A percentile compares a stretch with the other conserved stretches of the same genome.
These are phyloP conservation scores for Volvox carteri DNA, from an alignment of 163 green algal genomes.

Conservation along the genomic window DNA sequence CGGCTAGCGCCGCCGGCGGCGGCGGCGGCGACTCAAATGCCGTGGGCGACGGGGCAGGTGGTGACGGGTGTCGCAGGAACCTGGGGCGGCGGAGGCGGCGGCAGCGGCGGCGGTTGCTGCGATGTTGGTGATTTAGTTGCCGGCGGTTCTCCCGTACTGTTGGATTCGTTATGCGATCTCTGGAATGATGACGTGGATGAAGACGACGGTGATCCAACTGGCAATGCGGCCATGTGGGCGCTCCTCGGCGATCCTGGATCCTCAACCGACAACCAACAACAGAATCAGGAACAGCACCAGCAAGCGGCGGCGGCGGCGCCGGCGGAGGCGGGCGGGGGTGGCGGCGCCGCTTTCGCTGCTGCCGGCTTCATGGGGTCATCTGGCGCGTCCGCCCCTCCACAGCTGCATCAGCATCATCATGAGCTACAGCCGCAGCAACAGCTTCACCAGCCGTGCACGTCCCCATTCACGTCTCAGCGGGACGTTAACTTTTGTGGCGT, in stretches of 20 bases:
- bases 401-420: no score
- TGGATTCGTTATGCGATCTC: background rate
- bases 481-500: background rate
- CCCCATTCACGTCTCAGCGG: background rate
- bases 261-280: background rate
- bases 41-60: background rate
- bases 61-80: no score
- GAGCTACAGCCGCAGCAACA: no score
- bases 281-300: no score
- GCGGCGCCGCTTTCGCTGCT: background rate
- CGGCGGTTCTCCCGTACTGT: background rate
- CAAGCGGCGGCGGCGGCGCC: background rate
- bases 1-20: background rate
- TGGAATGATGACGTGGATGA: slow-evolving; percentile 9
- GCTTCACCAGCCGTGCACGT: background rate
- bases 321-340: background rate
- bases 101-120: background rate
- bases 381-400: no score
- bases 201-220: background rate
- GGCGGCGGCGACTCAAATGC: background rate
- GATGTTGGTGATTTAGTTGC: background rate
- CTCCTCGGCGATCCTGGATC: background rate
- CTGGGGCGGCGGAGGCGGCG: no score
- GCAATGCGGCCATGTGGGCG: slow-evolving; percentile 8
- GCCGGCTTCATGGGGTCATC: background rate